These are phyloP conservation scores for Fusarium zealandicum DNA, from an alignment of 2,329 filamentous ascomycete genomes.

Conservation along the genomic window DNA sequence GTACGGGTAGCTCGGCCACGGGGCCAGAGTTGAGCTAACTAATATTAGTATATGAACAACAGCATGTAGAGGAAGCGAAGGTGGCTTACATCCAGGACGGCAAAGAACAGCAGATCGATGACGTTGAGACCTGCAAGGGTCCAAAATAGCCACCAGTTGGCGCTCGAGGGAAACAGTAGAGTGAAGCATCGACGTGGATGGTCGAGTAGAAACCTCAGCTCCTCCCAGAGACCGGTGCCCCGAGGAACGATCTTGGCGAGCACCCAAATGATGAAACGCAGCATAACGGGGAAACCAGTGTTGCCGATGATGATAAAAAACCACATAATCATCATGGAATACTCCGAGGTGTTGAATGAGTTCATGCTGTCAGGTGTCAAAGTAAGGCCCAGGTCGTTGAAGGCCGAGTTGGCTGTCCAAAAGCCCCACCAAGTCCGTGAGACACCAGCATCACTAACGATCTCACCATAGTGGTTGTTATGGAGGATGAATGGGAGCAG, in stretches of 20 bases:
- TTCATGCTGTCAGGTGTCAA: conserved; percentile 94
- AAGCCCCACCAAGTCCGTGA: conserved; percentile 88
- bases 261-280: conserved; percentile 91
- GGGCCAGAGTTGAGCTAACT: conserved; percentile 71
- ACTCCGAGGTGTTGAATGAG: conserved; percentile 80
- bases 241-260: conserved; percentile 70
- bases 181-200: conserved; percentile 97
- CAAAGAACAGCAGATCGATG: conserved; percentile 87
- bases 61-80: not conserved
- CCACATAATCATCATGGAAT: conserved; percentile 77
- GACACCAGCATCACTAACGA: conserved; percentile 69
- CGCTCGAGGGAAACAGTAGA: conserved; percentile 84
- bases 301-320: conserved; percentile 95
- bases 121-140: conserved; percentile 83
- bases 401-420: conserved; percentile 85
- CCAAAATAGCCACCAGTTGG: conserved; percentile 96
- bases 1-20: conserved; percentile 72
- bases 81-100: conserved; percentile 80
- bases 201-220: conserved; percentile 87
- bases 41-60: conserved; percentile 29
- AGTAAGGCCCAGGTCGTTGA: conserved; percentile 95
- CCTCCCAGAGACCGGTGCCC: conserved; percentile 81
- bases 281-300: conserved; percentile 93
- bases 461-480: conserved; percentile 64
- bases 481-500: conserved; percentile 82